Evolutionary conservation across 352 stramenopile species (phyloP).

Genomic region (Phytophthora melonis): DNA sequence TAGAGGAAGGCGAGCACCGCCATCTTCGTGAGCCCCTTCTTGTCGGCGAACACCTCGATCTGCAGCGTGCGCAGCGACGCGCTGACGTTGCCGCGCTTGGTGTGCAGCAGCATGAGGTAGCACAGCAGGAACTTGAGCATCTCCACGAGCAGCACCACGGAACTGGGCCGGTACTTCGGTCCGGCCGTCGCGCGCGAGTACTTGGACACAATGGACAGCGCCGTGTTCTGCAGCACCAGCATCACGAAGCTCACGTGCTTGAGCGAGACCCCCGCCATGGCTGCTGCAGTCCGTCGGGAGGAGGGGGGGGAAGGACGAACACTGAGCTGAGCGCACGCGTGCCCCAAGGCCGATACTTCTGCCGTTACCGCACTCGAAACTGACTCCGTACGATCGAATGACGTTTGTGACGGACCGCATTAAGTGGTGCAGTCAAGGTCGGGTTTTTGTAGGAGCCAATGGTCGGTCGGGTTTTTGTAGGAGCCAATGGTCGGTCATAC

Average conservation of each 20-base stretch:
- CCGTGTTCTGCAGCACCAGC: conserved; percentile 90
- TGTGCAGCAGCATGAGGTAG: conserved; percentile 74
- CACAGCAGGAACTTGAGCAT: conserved; percentile 86
- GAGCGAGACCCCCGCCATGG: conserved; percentile 52
- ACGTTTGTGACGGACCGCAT: conserved; percentile 9
- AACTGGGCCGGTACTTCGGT: conserved; percentile 87
- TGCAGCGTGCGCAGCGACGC: conserved; percentile 69
- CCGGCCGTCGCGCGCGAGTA: conserved; percentile 76
- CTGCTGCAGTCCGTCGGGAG: neutral
- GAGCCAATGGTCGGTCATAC: neutral
- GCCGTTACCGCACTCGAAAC: conserved; percentile 10
- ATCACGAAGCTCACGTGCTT: conserved; percentile 88
- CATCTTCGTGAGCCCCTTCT: conserved; percentile 86
- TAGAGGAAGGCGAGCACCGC: conserved; percentile 87
- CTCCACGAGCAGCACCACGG: conserved; percentile 85
- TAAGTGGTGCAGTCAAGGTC: neutral
- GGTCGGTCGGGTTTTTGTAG: no score
- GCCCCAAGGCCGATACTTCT: conserved; percentile 7
- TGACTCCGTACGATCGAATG: neutral
- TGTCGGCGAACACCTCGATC: conserved; percentile 84
- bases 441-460: neutral
- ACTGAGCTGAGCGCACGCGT: conserved; percentile 4
- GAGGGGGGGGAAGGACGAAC: conserved; percentile 15
- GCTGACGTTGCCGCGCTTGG: conserved; percentile 65
- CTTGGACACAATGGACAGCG: conserved; percentile 89